phyloP scores from a whole-genome alignment of 1,284 basidiomycete species.

The Ustanciosporium gigantosporum region DNA sequence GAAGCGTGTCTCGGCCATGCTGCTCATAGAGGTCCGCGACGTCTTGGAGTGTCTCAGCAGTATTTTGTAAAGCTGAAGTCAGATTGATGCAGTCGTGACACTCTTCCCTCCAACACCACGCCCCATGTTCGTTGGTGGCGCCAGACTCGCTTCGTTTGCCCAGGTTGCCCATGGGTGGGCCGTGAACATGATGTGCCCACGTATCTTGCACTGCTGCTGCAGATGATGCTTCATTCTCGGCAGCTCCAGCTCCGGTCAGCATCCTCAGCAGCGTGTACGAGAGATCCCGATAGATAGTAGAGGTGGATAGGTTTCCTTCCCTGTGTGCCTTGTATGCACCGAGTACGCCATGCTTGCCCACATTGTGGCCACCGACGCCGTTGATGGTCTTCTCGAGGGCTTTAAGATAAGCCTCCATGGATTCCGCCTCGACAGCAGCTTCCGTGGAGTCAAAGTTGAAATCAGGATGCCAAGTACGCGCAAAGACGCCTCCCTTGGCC shows the following conservation, averaged over 20 bases:
- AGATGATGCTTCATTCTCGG: background rate
- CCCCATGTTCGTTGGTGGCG: conserved; percentile 71
- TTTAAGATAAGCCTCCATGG: conserved; percentile 28
- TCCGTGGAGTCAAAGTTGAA: conserved; percentile 72
- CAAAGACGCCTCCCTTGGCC: conserved; percentile 67
- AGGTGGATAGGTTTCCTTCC: conserved; percentile 18
- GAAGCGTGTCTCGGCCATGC: conserved; percentile 72
- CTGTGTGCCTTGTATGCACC: conserved; percentile 22
- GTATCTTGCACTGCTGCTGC: conserved; percentile 71
- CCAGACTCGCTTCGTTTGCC: conserved; percentile 64
- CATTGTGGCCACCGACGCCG: conserved; percentile 24
- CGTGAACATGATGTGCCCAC: conserved; percentile 60
- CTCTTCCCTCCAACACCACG: conserved; percentile 82
- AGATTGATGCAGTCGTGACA: conserved; percentile 76
- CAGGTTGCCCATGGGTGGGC: conserved; percentile 59
- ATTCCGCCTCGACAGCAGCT: conserved; percentile 29
- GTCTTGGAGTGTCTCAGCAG: conserved; percentile 72
- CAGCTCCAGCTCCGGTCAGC: conserved; percentile 39
- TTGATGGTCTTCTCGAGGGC: conserved; percentile 40
- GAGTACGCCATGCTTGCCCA: conserved; percentile 30
- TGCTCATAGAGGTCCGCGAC: conserved; percentile 78
- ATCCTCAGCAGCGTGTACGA: conserved; percentile 43
- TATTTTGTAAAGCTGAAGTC: conserved; percentile 77
- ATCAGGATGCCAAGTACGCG: conserved; percentile 77
- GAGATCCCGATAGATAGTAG: conserved; percentile 35